phyloP scores from a whole-genome alignment of 495 filamentous ascomycete genomes.

The Lasiosphaeria miniovina region DNA sequence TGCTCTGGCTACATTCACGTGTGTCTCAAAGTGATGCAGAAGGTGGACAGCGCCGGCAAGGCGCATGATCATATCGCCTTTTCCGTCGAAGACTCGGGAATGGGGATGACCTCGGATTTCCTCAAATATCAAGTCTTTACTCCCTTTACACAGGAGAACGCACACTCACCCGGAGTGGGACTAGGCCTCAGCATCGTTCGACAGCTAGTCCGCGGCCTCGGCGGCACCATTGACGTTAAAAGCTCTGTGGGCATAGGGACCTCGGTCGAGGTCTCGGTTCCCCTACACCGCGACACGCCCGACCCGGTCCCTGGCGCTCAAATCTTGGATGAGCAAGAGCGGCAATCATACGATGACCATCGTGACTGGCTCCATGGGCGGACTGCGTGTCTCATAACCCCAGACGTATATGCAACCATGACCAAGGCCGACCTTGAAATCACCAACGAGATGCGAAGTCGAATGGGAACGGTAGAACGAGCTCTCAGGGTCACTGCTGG shows the following conservation, averaged over 20 bases:
- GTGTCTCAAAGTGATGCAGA: constrained; percentile 42
- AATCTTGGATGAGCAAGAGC: constrained; percentile 20
- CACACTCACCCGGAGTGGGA: constrained; percentile 62
- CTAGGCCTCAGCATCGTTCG: constrained; percentile 68
- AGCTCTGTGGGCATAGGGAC: constrained; percentile 25
- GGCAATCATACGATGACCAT: constrained; percentile 4
- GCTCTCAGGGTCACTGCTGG: constrained; percentile 17
- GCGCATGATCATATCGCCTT: constrained; percentile 13
- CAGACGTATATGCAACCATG: constrained; percentile 18
- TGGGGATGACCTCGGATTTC: constrained; percentile 67
- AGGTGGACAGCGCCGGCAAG: constrained; percentile 8
- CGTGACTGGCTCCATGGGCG: constrained; percentile 15
- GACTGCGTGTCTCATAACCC: constrained; percentile 27
- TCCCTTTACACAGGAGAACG: constrained; percentile 71
- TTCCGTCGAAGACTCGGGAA: constrained; percentile 61
- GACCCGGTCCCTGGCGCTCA: constrained; percentile 3
- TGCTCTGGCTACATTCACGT: constrained; percentile 63
- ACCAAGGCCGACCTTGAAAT: neutral
- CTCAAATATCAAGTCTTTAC: constrained; percentile 64
- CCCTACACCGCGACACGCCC: constrained; percentile 37
- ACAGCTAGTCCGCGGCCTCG: constrained; percentile 59
- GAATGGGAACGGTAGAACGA: constrained; percentile 14
- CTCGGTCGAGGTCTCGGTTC: constrained; percentile 41
- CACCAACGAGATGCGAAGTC: constrained; percentile 5
- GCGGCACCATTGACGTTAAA: constrained; percentile 55